Base-by-base conservation (phyloP, 495 filamentous ascomycete genomes). In the Aspergillus asperescens region DNA sequence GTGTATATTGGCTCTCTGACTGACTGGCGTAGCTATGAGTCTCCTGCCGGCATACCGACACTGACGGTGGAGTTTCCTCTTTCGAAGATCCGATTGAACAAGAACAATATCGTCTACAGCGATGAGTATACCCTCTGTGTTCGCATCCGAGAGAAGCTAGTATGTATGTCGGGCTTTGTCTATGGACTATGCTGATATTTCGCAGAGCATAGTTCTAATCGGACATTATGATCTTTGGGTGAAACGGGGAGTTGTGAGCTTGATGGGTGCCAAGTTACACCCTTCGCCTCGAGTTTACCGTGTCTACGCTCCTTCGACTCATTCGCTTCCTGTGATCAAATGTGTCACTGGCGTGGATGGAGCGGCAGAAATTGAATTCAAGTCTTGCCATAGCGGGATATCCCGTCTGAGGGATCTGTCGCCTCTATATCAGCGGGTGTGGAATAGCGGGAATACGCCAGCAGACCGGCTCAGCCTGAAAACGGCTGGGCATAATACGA, bases 161-260 rank as follows among this genome's bases (percentile, higher is more conserved):
- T 75, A 67, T 35, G 68, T 38, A 19, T 3, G 2, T 18, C n/a
- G 12, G 7, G 7, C 15, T 18, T 29, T 1, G 23, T 16, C 32
- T 16, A 32, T 7, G 32, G 13, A 16, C 32, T 16, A 16, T 47
- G 49, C 63, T 72, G 31, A 72, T 39, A 18, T 4, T 10, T 13
- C 5, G 13, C 51, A 90, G 83, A 84, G 79, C 18, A 59, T 90
- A 25, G 78, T 84, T 8, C 63, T 89, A 20, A 61, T 91, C 3
- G 89, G 89, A 4, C 82, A 83, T 53, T 95, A 85, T 69, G 86
- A 87, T 44, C 53, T 95, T 18, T 80, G 78, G 65, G 78, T 92
- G 3, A 75, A 73, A 37, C 75, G 81, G 46, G 82, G 84, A 22
- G 78, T 83, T 32, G 69, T 90, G 20, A 80, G 80, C 55, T 52